These are phyloP conservation scores for Sonneratia caseolaris DNA, from an alignment of 345 rosid species.

Conservation along the genomic window DNA sequence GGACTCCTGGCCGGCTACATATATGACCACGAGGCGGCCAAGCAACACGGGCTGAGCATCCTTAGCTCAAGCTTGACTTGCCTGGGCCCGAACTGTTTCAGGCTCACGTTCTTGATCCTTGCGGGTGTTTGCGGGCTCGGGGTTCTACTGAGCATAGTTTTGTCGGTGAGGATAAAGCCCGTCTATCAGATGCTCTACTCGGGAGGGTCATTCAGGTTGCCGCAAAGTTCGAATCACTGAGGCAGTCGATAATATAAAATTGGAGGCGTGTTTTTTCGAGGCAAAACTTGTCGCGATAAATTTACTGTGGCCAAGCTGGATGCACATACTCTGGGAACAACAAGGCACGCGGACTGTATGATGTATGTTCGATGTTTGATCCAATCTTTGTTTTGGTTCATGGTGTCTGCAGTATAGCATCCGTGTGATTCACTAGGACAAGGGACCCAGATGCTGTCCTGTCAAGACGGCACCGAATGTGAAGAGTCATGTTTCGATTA, in stretches of 20 bases:
- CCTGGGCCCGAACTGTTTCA: conserved; percentile 55
- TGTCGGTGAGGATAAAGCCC: conserved; percentile 41
- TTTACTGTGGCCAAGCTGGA: not conserved
- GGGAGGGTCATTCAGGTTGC: conserved; percentile 49
- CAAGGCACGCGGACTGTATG: not conserved
- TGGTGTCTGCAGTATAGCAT: not conserved
- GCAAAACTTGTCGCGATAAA: too few species aligned
- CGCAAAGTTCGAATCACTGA: conserved; percentile 30
- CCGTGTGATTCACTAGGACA: not conserved
- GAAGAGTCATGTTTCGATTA: not conserved
- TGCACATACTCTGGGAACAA: not conserved
- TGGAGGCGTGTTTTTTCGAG: not conserved
- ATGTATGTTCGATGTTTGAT: not conserved
- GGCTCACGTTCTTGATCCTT: conserved; percentile 50
- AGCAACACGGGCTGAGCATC: conserved; percentile 26
- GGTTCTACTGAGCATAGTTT: conserved; percentile 30
- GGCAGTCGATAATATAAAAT: not conserved
- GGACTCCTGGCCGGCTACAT: conserved; percentile 54
- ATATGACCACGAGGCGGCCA: conserved; percentile 48
- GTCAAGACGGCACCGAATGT: not conserved
- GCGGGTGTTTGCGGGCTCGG: conserved; percentile 42
- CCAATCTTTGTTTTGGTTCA: not conserved
- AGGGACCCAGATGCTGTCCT: not conserved
- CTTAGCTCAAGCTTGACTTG: conserved; percentile 28
- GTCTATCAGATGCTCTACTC: conserved; percentile 53